Base-by-base conservation (phyloP, 2,329 filamentous ascomycete species). In the Lachnellula cervina region DNA sequence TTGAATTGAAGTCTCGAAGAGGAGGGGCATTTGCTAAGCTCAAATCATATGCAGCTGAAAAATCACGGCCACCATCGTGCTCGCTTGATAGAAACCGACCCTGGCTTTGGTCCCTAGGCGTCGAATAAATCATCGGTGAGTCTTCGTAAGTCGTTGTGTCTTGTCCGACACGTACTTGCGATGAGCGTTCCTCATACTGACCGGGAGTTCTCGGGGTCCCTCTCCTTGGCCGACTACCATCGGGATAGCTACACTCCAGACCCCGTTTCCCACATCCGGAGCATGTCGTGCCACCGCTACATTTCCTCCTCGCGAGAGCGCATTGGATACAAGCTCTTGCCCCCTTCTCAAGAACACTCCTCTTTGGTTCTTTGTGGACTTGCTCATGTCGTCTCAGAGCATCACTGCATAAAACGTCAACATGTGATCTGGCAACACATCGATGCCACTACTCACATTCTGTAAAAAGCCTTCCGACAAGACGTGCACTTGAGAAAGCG, bases 351-450 rank as follows among this genome's bases (percentile, higher is more conserved):
- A 64, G 60, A 21, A 34, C 32, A 42, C 56, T 63, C 48, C 62
- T 42, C 54, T 56, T 61, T 1, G 64, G 59, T 49, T 64, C 57
- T 34, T 56, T 61, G 32, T 66, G 63, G 2, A 61, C 45, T 37
- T 56, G 56, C 51, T 66, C 64, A 56, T 66, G 64, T 28, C 64
- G 54, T 40, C 59, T 55, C 32, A 66, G 54, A n/a, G 64, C 62
- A 58, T 66, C 64, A 50, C 59, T 64, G 44, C 40, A 40, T 44
- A 49, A 7, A 37, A 37, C 8, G 19, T 38, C 6, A 42, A 44
- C 50, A 56, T 37, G 37, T 57, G 42, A 45, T 3, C 28, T 6
- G 17, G 44, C 21, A 14, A 53, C 19, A 43, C 17, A 40, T n/a
- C 44, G 17, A 17, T 23, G 47, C 35, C 35, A n/a, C 17, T 35